These are phyloP conservation scores for Flaveria ramosissima DNA, from an alignment of 129 eudicot species.

Conservation along the genomic window DNA sequence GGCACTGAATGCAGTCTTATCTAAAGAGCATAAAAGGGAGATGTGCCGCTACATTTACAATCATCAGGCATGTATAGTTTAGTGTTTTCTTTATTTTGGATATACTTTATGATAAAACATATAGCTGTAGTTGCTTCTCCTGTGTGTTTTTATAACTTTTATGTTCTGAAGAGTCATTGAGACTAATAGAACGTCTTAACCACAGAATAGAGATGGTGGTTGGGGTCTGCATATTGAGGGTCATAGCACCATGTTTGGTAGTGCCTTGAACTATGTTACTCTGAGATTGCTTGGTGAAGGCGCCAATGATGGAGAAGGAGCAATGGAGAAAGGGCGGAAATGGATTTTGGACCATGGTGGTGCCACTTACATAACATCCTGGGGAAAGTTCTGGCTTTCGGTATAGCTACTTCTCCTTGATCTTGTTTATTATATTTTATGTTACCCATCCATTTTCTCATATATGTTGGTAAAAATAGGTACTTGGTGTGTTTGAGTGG, in stretches of 20 bases:
- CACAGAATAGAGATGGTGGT: slow-evolving; percentile 93
- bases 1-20: slow-evolving; percentile 84
- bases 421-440: slow-evolving; percentile 12
- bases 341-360: slow-evolving; percentile 98
- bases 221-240: slow-evolving; percentile 99
- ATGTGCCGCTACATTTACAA: slow-evolving; percentile 91
- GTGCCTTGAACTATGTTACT: slow-evolving; percentile 79
- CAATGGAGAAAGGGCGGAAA: slow-evolving; percentile 81
- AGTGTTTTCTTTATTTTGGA: slow-evolving; percentile 11
- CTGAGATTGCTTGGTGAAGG: slow-evolving; percentile 94
- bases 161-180: slow-evolving; percentile 12
- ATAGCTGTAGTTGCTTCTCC: slow-evolving; percentile 19
- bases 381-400: slow-evolving; percentile 99
- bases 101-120: slow-evolving; percentile 12
- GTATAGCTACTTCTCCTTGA: slow-evolving; percentile 46
- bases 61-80: slow-evolving; percentile 72
- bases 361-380: slow-evolving; percentile 85
- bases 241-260: slow-evolving; percentile 94
- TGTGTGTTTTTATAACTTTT: slow-evolving; percentile 14
- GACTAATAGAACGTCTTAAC: slow-evolving; percentile 24
- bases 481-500: slow-evolving; percentile 94
- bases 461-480: slow-evolving; percentile 47
- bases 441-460: neutral
- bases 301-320: slow-evolving; percentile 76
- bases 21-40: slow-evolving; percentile 82